phyloP scores from a whole-genome alignment of 345 rosid genomes.

The Eucalyptus erythrocorys region DNA sequence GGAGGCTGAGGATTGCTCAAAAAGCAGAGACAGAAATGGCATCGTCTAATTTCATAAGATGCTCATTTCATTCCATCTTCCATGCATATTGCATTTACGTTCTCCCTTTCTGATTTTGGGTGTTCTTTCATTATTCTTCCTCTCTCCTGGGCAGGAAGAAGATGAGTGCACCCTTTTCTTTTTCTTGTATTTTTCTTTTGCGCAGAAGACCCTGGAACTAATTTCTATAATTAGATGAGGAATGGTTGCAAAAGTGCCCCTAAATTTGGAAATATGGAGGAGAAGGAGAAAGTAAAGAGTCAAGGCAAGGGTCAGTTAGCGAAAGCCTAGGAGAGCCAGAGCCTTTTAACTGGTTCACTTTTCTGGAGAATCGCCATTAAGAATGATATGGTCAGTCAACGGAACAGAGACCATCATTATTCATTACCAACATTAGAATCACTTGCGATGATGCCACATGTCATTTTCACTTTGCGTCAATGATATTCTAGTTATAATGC shows the following conservation, averaged over 20 bases:
- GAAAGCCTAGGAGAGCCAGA: background rate
- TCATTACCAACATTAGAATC: background rate
- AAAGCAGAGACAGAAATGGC: background rate
- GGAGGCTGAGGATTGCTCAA: background rate
- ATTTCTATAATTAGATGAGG: background rate
- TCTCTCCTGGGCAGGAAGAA: background rate
- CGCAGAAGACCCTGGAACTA: background rate
- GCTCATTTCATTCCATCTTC: background rate
- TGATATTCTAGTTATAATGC: background rate
- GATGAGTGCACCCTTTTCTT: background rate
- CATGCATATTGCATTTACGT: background rate
- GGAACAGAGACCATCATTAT: background rate
- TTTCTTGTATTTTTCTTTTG: background rate
- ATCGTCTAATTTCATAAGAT: background rate
- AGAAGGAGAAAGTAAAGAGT: background rate
- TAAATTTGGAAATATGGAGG: background rate
- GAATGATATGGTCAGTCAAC: background rate
- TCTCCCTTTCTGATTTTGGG: background rate
- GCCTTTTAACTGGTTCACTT: background rate
- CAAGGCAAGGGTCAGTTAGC: background rate
- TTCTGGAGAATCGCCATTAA: background rate
- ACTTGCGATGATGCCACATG: background rate
- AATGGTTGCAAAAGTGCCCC: background rate
- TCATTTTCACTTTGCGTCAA: background rate
- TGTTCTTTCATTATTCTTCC: background rate